These are phyloP conservation scores for Zea luxurians DNA, from an alignment of 176 grass and related monocot species.

Conservation along the genomic window DNA sequence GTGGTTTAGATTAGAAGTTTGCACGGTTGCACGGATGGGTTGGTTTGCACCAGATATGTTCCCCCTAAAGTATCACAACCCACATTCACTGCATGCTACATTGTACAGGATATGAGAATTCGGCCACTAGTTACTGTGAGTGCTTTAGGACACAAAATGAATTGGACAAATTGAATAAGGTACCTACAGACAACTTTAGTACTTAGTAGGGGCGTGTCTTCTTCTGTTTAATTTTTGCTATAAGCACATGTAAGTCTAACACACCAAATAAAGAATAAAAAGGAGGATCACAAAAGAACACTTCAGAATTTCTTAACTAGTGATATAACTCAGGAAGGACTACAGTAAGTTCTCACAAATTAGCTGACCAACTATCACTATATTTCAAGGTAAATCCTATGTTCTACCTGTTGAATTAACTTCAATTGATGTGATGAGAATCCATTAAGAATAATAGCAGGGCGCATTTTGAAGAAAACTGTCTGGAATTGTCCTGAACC, in stretches of 20 bases:
- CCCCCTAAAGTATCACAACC: not conserved
- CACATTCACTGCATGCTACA: not conserved
- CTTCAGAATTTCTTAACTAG: not conserved
- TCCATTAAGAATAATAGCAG: slow-evolving; percentile 67
- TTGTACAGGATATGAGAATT: not conserved
- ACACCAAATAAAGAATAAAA: not conserved
- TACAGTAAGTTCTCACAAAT: slow-evolving; percentile 5
- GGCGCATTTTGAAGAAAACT: slow-evolving; percentile 83
- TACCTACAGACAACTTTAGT: not conserved
- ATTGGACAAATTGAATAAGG: not conserved
- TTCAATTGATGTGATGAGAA: slow-evolving; percentile 78
- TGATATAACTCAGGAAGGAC: not conserved
- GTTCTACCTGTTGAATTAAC: slow-evolving; percentile 77
- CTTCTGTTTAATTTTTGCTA: not conserved
- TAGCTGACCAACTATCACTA: slow-evolving; percentile 2
- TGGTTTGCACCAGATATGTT: not conserved
- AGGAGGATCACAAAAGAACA: not conserved
- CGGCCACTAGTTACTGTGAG: not conserved
- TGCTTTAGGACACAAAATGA: not conserved
- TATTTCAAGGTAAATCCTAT: slow-evolving; percentile 20
- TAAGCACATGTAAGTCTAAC: not conserved
- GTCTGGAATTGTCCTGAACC: slow-evolving; percentile 56
- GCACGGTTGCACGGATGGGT: too few relatives aligned
- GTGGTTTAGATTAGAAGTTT: too few relatives aligned
- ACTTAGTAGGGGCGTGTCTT: not conserved